Percentiles rank a stretch among this genome's conserved stretches.
phyloP scores from a whole-genome alignment of 805 yeast species.

The Pichia paraexigua region DNA sequence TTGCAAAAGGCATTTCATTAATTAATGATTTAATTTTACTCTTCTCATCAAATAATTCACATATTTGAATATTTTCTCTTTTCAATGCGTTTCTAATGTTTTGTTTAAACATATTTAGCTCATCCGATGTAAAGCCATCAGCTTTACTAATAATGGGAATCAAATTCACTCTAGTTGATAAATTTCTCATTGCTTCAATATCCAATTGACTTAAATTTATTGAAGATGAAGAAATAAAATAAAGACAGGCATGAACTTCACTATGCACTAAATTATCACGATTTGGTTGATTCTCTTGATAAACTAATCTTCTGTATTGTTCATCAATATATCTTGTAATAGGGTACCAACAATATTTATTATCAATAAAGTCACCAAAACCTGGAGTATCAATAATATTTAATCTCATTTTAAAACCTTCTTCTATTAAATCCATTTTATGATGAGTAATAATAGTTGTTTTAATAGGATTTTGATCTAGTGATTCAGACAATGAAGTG shows the following conservation, averaged over 20 bases:
- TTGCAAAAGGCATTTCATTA: constrained; percentile 55
- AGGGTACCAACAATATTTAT: constrained; percentile 58
- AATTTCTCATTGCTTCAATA: constrained; percentile 61
- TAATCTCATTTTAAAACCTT: constrained; percentile 49
- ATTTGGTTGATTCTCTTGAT: constrained; percentile 72
- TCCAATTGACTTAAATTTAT: constrained; percentile 58
- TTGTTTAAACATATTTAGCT: constrained; percentile 45
- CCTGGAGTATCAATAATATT: constrained; percentile 69
- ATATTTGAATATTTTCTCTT: constrained; percentile 49
- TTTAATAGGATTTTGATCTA: constrained; percentile 18
- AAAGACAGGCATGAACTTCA: constrained; percentile 79
- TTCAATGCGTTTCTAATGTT: constrained; percentile 43
- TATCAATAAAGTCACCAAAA: constrained; percentile 65
- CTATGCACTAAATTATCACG: constrained; percentile 47
- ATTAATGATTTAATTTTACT: constrained; percentile 28
- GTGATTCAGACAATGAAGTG: constrained; percentile 18
- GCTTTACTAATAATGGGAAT: constrained; percentile 79
- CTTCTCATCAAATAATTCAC: constrained; percentile 38
- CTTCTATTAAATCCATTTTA: constrained; percentile 50
- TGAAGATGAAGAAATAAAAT: constrained; percentile 68
- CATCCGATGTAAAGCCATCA: constrained; percentile 59
- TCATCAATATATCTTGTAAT: constrained; percentile 70
- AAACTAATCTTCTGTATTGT: constrained; percentile 58
- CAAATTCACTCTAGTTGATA: constrained; percentile 66
- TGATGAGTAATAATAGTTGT: constrained; percentile 29